Evolutionary conservation across 1,139 yeast genomes (phyloP), one percentile per base, ranked within the genome.

Genomic region (Magnusiomyces ingens): DNA sequence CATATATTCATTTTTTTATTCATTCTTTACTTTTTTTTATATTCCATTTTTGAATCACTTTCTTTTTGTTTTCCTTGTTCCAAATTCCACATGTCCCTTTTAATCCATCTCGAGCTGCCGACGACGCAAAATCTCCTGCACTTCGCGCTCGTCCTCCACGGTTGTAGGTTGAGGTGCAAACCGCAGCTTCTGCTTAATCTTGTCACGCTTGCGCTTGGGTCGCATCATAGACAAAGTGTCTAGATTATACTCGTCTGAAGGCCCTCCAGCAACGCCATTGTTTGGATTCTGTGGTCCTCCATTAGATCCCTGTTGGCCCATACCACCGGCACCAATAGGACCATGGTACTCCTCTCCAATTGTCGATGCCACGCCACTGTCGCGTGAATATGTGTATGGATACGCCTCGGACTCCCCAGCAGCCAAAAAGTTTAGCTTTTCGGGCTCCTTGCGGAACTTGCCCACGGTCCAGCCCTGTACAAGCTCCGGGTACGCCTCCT

Each of bases 401-500:
- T 36, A 36, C 17, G 40, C 35, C 8, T 48, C 50, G 15, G 15
- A 12, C 17, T 22, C 45, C 11, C 50, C 50, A 13, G 45, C 21
- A 13, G 45, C 21, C 19, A 48, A 36, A 29, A 35, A 40, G 13
- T 51, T 53, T 15, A 52, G 52, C n/a, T 54, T 52, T 26, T 58
- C 60, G 6, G 56, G 56, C 29, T 58, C 57, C 12, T 57, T 55
- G 22, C 50, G 50, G 48, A 54, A 59, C 49, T 55, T 57, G 18
- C 57, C 59, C 18, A 51, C 51, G 17, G 58, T 55, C 97, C 96
- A 89, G 1, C 96, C 87, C 65, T 86, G 94, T 52, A 77, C 74
- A 65, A 93, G 75, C 59, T 90, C 95, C 35, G 74, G 74, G 62
- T 75, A 84, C 0, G 98, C 85, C 48, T 78, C 83, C 46, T 79